Evolutionary conservation across 2,329 filamentous ascomycete genomes (phyloP).

Genomic region (Pseudocercospora fuligena): DNA sequence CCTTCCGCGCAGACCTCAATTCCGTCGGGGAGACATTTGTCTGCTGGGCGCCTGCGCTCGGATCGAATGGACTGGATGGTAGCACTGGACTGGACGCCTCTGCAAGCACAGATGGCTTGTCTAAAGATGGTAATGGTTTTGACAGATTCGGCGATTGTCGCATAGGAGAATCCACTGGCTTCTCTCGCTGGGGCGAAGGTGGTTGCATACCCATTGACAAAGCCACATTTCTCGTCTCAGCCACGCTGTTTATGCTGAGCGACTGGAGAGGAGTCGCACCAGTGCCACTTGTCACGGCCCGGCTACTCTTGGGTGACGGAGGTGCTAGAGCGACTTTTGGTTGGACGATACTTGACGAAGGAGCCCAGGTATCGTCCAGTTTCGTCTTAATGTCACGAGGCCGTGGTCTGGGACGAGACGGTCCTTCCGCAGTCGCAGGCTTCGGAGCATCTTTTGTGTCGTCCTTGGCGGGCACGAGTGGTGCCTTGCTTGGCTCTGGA

Average conservation of each 20-base stretch:
- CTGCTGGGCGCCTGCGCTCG: constrained; percentile 2
- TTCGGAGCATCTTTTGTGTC: background rate
- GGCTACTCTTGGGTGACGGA: constrained; percentile 24
- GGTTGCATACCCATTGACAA: constrained; percentile 29
- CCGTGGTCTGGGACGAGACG: constrained; percentile 9
- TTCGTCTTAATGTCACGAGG: constrained; percentile 17
- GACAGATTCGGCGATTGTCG: constrained; percentile 22
- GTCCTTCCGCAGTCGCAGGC: background rate
- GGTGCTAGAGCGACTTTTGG: constrained; percentile 16
- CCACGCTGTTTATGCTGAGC: constrained; percentile 36
- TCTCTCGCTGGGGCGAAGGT: constrained; percentile 24
- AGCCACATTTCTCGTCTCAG: constrained; percentile 21
- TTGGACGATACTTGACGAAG: constrained; percentile 26
- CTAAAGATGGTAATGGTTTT: constrained; percentile 16
- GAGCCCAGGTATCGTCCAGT: constrained; percentile 36
- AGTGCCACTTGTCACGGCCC: constrained; percentile 34
- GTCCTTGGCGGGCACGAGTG: background rate
- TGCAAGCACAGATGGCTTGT: background rate
- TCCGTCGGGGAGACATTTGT: constrained; percentile 17
- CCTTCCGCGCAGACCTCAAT: constrained; percentile 12
- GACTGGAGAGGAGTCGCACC: constrained; percentile 35
- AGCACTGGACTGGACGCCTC: constrained; percentile 11
- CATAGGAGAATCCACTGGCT: constrained; percentile 29
- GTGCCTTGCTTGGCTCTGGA: background rate
- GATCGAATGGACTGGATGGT: constrained; percentile 16